Evolutionary conservation across 306 rosid species (phyloP).

Genomic region (Ormosia emarginata): DNA sequence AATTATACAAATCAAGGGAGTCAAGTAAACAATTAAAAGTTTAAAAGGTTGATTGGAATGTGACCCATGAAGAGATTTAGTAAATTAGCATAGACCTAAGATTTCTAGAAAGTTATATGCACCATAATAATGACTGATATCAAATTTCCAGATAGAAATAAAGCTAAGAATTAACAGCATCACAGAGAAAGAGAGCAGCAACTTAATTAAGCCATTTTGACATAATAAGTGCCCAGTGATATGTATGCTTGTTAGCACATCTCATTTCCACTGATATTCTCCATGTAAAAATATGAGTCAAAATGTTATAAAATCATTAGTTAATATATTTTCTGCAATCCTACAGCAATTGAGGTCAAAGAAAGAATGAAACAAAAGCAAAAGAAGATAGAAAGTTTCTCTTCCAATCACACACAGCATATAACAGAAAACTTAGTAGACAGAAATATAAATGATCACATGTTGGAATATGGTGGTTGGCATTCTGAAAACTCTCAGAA

Average conservation of each 20-base stretch:
- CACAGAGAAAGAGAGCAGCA: background rate
- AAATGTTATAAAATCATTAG: background rate
- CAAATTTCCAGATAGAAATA: background rate
- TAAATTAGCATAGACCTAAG: background rate
- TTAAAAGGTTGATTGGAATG: background rate
- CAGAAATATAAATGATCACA: no score
- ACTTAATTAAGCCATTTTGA: slow-evolving; percentile 5
- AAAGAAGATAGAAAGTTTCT: slow-evolving; percentile 8
- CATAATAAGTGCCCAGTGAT: background rate
- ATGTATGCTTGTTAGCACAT: background rate
- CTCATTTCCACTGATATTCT: background rate
- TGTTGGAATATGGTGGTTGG: no score
- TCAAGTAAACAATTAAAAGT: background rate
- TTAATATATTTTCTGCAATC: background rate
- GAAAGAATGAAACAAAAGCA: background rate
- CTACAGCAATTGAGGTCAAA: background rate
- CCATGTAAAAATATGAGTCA: background rate
- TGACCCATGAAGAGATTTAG: background rate
- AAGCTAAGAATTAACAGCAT: slow-evolving; percentile 6
- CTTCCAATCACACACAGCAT: slow-evolving; percentile 1
- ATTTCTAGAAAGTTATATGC: background rate
- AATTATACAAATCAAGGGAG: background rate
- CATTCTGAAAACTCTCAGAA: no score
- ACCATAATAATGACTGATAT: slow-evolving; percentile 15
- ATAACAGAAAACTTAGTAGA: no score